These are phyloP conservation scores for Ustilago esculenta DNA, from an alignment of 1,284 basidiomycete genomes.

Conservation along the genomic window DNA sequence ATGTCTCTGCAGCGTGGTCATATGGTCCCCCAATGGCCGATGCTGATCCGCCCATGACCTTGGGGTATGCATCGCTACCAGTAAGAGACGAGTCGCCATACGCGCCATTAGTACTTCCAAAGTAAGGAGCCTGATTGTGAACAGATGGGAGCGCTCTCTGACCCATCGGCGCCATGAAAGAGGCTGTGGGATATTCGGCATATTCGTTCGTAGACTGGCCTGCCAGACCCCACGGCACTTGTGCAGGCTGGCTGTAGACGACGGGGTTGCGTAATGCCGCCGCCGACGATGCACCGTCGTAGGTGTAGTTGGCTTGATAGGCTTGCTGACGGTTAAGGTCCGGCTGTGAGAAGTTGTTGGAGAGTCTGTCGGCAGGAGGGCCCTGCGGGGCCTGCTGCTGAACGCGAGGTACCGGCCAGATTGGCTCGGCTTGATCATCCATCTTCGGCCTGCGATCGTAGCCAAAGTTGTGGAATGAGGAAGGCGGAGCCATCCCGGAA, in stretches of 20 bases:
- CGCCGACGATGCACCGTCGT: constrained; percentile 32
- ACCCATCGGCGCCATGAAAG: constrained; percentile 21
- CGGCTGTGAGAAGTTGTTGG: constrained; percentile 21
- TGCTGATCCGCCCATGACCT: constrained; percentile 13
- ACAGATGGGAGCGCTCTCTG: constrained; percentile 13
- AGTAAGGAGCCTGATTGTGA: constrained; percentile 15
- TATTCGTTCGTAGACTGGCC: constrained; percentile 19
- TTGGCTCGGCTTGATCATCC: constrained; percentile 21
- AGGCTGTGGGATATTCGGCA: constrained; percentile 37
- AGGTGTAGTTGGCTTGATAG: constrained; percentile 25
- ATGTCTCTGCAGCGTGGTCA: constrained; percentile 29
- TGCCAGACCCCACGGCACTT: constrained; percentile 13
- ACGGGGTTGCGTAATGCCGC: constrained; percentile 33
- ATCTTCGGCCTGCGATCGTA: constrained; percentile 17
- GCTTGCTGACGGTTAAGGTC: constrained; percentile 18
- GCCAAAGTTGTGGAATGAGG: constrained; percentile 21
- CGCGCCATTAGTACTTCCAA: constrained; percentile 13
- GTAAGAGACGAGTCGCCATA: constrained; percentile 26
- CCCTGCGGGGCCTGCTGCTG: constrained; percentile 23
- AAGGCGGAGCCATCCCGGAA: constrained; percentile 23
- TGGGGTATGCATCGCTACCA: constrained; percentile 21
- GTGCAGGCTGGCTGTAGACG: constrained; percentile 41
- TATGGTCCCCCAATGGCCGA: constrained; percentile 11
- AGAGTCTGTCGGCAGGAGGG: constrained; percentile 14
- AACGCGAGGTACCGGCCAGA: constrained; percentile 31